A percentile compares a stretch with the other conserved stretches of the same genome.
Evolutionary conservation across 495 filamentous ascomycete species (phyloP).

Genomic region (Aspergillus taichungensis): DNA sequence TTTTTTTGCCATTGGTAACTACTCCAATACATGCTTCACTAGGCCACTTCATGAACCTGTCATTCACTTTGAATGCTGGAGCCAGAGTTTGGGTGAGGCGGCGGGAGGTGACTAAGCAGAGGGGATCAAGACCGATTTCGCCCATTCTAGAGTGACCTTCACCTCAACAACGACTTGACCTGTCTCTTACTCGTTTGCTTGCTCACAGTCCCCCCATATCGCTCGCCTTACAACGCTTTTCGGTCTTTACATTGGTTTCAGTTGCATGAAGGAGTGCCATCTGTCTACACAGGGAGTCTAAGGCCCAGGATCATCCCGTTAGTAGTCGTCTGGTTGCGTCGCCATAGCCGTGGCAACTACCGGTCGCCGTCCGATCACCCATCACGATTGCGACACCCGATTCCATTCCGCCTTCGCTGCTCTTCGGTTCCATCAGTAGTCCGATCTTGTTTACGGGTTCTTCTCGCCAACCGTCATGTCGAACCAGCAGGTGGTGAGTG

Average conservation of each 20-base stretch:
- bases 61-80: no score
- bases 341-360: no score
- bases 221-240: no score
- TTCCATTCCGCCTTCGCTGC: background rate
- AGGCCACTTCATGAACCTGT: no score
- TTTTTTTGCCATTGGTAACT: background rate
- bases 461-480: slow-evolving; percentile 42
- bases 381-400: background rate
- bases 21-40: slow-evolving; percentile 1
- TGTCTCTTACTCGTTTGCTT: slow-evolving; percentile 19
- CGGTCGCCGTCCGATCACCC: no score
- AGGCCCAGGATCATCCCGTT: no score
- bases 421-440: background rate
- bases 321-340: no score
- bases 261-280: no score
- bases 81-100: background rate
- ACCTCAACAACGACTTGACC: slow-evolving; percentile 24
- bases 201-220: no score
- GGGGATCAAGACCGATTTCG: slow-evolving; percentile 31
- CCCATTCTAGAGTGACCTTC: slow-evolving; percentile 32
- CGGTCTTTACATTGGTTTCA: no score
- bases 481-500: slow-evolving; percentile 58
- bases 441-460: slow-evolving; percentile 4
- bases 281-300: no score
- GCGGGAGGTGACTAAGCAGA: slow-evolving; percentile 30